These are phyloP conservation scores for Naganishia friedmannii DNA, from an alignment of 768 basidiomycete genomes.

Conservation along the genomic window DNA sequence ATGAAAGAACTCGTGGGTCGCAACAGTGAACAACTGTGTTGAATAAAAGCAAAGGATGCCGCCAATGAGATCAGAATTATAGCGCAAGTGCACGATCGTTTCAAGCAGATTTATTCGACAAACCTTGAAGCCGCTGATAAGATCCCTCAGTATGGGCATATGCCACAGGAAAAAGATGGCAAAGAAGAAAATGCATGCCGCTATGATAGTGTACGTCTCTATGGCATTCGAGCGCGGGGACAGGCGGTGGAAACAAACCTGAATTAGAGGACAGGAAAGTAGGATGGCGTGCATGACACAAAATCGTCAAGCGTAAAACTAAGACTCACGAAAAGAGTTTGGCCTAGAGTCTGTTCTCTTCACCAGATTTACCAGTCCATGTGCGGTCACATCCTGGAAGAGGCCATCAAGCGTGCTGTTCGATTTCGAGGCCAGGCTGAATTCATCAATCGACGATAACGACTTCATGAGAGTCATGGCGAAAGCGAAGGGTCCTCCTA, in stretches of 20 bases:
- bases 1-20: conserved; percentile 47
- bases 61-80: neutral
- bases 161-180: conserved; percentile 49
- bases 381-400: neutral
- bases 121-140: conserved; percentile 49
- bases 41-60: neutral
- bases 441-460: neutral
- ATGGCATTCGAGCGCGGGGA: neutral
- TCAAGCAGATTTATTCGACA: conserved; percentile 8
- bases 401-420: neutral
- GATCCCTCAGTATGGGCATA: conserved; percentile 46
- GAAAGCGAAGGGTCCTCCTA: too few relatives aligned
- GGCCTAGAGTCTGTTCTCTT: conserved; percentile 23
- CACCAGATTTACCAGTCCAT: neutral
- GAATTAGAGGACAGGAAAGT: too few relatives aligned
- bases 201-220: conserved; percentile 51
- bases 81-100: neutral
- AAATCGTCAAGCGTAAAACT: too few relatives aligned
- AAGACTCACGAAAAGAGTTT: conserved; percentile 30
- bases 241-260: too few relatives aligned
- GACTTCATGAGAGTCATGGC: neutral
- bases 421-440: neutral
- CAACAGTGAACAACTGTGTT: conserved; percentile 47
- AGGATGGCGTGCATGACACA: too few relatives aligned
- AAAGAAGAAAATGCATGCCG: conserved; percentile 48